Evolutionary conservation across 495 filamentous ascomycete genomes (phyloP).

Genomic region (Pseudomonodictys pantanalensis): DNA sequence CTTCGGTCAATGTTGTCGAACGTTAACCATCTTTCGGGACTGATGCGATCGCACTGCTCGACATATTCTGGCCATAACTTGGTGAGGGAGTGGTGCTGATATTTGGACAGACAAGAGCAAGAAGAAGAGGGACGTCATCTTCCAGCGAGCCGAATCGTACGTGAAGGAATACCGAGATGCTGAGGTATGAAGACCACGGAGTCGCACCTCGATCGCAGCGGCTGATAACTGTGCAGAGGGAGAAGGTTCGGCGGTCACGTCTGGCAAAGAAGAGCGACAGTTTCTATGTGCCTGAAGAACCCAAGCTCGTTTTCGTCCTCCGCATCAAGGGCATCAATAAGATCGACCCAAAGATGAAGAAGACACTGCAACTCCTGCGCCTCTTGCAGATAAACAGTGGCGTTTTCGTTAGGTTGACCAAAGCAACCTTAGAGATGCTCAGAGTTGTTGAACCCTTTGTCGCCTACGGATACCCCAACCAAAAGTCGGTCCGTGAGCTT

Average conservation of each 20-base stretch:
- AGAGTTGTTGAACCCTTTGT: constrained; percentile 90
- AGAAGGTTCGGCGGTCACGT: constrained; percentile 91
- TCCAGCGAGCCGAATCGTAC: constrained; percentile 99
- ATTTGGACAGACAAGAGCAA: constrained; percentile 71
- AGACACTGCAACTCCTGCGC: constrained; percentile 98
- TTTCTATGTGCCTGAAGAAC: constrained; percentile 90
- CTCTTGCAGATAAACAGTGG: constrained; percentile 99
- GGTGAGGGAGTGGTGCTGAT: constrained; percentile 32
- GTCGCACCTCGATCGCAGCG: neutral
- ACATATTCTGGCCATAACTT: constrained; percentile 22
- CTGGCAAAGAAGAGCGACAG: constrained; percentile 86
- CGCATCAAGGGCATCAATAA: constrained; percentile 99
- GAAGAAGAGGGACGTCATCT: constrained; percentile 95
- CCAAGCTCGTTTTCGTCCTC: constrained; percentile 96
- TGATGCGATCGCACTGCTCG: constrained; percentile 56
- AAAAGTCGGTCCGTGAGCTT: constrained; percentile 97
- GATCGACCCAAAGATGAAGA: constrained; percentile 99
- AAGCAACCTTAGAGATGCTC: constrained; percentile 97
- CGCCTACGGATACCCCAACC: constrained; percentile 98
- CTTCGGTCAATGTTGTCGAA: constrained; percentile 88
- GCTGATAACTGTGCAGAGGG: constrained; percentile 52
- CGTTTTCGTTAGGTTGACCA: constrained; percentile 94
- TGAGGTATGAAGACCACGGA: constrained; percentile 46
- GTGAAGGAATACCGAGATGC: constrained; percentile 97
- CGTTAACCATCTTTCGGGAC: constrained; percentile 99